Percentiles rank a stretch among this genome's conserved stretches.
Evolutionary conservation across 495 filamentous ascomycete genomes (phyloP).

Genomic region (Aspergillus conjunctus): DNA sequence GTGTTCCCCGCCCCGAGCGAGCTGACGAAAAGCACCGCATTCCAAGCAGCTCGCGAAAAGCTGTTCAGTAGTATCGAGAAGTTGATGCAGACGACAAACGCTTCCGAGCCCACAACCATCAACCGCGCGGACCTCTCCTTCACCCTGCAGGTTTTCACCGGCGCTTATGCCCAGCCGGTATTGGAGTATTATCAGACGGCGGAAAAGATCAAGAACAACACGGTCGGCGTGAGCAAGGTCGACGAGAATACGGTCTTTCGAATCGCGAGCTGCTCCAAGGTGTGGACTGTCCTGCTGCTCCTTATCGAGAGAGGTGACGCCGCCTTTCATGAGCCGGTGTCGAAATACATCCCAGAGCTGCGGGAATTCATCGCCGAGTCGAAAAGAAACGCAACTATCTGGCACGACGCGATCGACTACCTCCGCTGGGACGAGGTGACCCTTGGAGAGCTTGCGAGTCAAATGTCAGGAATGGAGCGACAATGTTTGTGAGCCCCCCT

Average conservation of each 20-base stretch:
- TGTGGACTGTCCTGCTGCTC: conserved; percentile 51
- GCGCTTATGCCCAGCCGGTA: conserved; percentile 34
- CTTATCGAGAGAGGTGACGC: conserved; percentile 46
- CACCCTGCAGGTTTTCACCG: conserved; percentile 50
- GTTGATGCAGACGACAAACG: background rate
- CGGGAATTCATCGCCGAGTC: conserved; percentile 6
- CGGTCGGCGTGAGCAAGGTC: conserved; percentile 39
- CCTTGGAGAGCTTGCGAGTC: conserved; percentile 54
- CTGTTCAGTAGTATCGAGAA: conserved; percentile 28
- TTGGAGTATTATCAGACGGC: conserved; percentile 50
- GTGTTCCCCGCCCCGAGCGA: conserved; percentile 49
- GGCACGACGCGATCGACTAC: conserved; percentile 36
- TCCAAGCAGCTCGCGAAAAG: conserved; percentile 29
- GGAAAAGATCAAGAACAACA: conserved; percentile 31
- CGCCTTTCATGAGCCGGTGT: conserved; percentile 47
- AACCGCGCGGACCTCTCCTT: conserved; percentile 48
- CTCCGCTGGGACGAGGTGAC: conserved; percentile 59
- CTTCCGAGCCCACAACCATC: conserved; percentile 20
- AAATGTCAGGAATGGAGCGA: conserved; percentile 52
- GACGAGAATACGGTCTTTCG: conserved; percentile 53
- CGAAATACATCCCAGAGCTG: conserved; percentile 58
- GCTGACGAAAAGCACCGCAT: conserved; percentile 14
- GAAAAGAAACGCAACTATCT: conserved; percentile 11
- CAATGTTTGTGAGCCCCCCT: conserved; percentile 34
- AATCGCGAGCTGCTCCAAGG: conserved; percentile 52